Evolutionary conservation across 2,329 filamentous ascomycete genomes (phyloP), one percentile per base, ranked within the genome.

Genomic region (Neobulgaria alba): DNA sequence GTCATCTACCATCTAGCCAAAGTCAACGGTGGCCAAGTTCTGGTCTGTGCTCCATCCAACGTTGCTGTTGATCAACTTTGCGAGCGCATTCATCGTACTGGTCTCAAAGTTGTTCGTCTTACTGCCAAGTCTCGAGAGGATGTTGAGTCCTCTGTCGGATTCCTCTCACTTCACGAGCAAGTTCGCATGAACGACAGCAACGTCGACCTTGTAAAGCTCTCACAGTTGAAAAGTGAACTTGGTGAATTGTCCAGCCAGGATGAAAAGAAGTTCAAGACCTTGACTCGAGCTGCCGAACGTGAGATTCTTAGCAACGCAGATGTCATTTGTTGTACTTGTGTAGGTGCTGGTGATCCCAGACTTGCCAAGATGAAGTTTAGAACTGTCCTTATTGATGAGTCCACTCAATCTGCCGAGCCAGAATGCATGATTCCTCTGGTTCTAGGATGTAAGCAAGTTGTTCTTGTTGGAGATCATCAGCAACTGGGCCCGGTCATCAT

Each of bases 61-160:
- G 92, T 98, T 48, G 92, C 92, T 7, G 92, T 98, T 19, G 92
- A 98, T 58, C 92, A 98, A 64, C 80, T 98, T 20, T 98, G 92
- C 60, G 92, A 98, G 65, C 87, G 93, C 34, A 90, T 98, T 48
- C 90, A 96, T 63, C 77, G 81, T 42, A 98, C 92, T 23, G 89
- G 89, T 2, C 73, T 98, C 49, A 98, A 98, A 68, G 92, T 93
- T 39, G 92, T 96, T 32, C 89, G 92, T 58, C 79, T 98, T 44
- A 98, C 92, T n/a, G 92, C 92, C 46, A 98, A 98, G 65, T 98
- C 92, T 37, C 84, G 92, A 46, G 92, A 98, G 63, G 92, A 98
- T 69, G 92, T 98, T 8, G 92, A 98, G 62, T 95, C 90, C n/a
- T 89, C 89, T 3, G 92, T 98, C 53, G 87, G 86, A 55, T 96